phyloP scores from a whole-genome alignment of 176 grass and related monocot species.

The Oryza brachyantha region DNA sequence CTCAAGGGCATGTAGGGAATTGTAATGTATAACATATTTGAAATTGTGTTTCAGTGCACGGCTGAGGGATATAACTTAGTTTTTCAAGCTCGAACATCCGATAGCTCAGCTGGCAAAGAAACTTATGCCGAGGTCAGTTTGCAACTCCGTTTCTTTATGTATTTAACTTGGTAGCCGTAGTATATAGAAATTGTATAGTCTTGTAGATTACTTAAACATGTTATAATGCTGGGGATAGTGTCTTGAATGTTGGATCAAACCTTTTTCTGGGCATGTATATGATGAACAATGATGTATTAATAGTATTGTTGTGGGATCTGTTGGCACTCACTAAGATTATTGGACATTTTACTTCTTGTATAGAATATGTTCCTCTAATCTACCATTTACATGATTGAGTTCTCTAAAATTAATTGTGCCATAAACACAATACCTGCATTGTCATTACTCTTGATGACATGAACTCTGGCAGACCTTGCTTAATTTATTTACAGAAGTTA shows the following conservation, averaged over 20 bases:
- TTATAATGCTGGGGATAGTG: neutral
- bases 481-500: neutral
- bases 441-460: constrained; percentile 2
- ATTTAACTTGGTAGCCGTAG: constrained; percentile 23
- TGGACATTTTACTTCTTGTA: neutral
- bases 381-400: neutral
- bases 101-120: constrained; percentile 54
- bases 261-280: neutral
- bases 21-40: constrained; percentile 20
- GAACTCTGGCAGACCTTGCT: neutral
- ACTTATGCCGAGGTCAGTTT: constrained; percentile 57
- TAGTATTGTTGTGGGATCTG: neutral
- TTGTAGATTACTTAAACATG: neutral
- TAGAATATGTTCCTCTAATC: neutral
- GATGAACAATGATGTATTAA: constrained; percentile 9
- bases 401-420: neutral
- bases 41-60: constrained; percentile 56
- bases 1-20: too few species aligned
- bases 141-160: constrained; percentile 13
- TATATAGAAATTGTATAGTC: neutral
- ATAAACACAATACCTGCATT: neutral
- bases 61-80: constrained; percentile 76
- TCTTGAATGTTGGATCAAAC: neutral
- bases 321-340: neutral
- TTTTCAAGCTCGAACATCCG: constrained; percentile 57